A percentile compares a stretch with the other conserved stretches of the same genome.
phyloP scores from a whole-genome alignment of 1,284 basidiomycete genomes.

The Heliocybe sulcata region DNA sequence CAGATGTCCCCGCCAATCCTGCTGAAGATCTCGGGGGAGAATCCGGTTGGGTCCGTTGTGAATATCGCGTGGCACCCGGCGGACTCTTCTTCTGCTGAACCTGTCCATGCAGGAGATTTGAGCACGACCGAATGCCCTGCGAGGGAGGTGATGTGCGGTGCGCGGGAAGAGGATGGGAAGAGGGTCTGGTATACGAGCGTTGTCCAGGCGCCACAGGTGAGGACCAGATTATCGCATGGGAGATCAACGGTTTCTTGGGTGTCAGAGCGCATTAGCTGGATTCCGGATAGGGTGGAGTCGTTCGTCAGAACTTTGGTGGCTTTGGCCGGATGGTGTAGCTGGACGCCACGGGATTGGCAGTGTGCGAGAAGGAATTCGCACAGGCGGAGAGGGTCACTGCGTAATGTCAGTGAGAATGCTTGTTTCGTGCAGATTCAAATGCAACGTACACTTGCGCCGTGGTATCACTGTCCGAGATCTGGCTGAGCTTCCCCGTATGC shows the following conservation, averaged over 20 bases:
- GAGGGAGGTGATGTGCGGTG: slow-evolving; percentile 22
- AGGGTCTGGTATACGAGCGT: slow-evolving; percentile 42
- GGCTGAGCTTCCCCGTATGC: slow-evolving; percentile 14
- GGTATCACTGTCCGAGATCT: slow-evolving; percentile 26
- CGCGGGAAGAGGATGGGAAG: slow-evolving; percentile 29
- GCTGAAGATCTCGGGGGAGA: slow-evolving; percentile 29
- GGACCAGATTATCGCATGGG: slow-evolving; percentile 36
- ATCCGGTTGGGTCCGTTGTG: slow-evolving; percentile 20
- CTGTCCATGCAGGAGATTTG: slow-evolving; percentile 20
- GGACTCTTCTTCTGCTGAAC: neutral
- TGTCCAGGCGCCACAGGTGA: slow-evolving; percentile 62
- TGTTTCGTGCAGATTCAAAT: no score
- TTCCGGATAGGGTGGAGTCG: slow-evolving; percentile 5
- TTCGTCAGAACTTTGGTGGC: slow-evolving; percentile 17
- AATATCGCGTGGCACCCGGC: slow-evolving; percentile 23
- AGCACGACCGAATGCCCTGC: slow-evolving; percentile 24
- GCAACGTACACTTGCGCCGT: slow-evolving; percentile 39
- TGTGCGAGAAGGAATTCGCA: slow-evolving; percentile 43
- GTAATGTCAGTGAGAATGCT: neutral
- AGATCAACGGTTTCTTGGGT: slow-evolving; percentile 19
- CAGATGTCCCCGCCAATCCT: slow-evolving; percentile 26
- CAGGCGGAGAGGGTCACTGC: slow-evolving; percentile 37
- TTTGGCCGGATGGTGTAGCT: slow-evolving; percentile 26
- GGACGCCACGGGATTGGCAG: slow-evolving; percentile 32
- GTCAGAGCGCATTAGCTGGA: slow-evolving; percentile 12